These are phyloP conservation scores for Thoreauomyces humboldtii DNA, from an alignment of 192 early-diverging fungal species.

Conservation along the genomic window DNA sequence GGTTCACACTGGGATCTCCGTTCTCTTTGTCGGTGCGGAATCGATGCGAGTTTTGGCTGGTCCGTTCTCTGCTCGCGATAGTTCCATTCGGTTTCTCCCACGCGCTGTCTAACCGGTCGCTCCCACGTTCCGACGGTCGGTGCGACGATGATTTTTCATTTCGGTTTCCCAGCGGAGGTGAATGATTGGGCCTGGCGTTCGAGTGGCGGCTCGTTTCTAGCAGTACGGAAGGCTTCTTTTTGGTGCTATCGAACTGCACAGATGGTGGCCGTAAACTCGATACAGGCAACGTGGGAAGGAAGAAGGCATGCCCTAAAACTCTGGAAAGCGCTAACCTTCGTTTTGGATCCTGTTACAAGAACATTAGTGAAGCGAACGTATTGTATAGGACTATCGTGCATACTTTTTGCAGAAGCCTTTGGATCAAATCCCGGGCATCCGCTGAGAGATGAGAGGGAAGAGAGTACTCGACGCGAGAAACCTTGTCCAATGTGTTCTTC, in stretches of 20 bases:
- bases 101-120: no score
- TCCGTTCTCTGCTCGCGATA: no score
- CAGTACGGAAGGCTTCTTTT: no score
- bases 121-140: no score
- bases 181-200: no score
- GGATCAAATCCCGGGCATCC: constrained; percentile 55
- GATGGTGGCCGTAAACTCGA: constrained; percentile 12
- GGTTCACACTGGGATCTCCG: background rate
- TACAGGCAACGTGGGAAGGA: constrained; percentile 32
- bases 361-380: background rate
- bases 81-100: no score
- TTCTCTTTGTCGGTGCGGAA: no score
- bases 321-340: constrained; percentile 47
- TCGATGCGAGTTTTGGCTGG: no score
- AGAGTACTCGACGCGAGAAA: constrained; percentile 47
- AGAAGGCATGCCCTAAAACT: constrained; percentile 58
- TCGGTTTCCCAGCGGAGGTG: no score
- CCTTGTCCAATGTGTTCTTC: constrained; percentile 56
- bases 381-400: background rate
- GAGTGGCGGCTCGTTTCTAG: no score
- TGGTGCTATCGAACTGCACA: constrained; percentile 11
- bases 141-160: no score
- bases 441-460: constrained; percentile 55
- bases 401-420: constrained; percentile 55
- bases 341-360: constrained; percentile 43